Percentiles rank a stretch among this genome's conserved stretches.
phyloP scores from a whole-genome alignment of 768 basidiomycete species.

The Rhizopogon salebrosus region DNA sequence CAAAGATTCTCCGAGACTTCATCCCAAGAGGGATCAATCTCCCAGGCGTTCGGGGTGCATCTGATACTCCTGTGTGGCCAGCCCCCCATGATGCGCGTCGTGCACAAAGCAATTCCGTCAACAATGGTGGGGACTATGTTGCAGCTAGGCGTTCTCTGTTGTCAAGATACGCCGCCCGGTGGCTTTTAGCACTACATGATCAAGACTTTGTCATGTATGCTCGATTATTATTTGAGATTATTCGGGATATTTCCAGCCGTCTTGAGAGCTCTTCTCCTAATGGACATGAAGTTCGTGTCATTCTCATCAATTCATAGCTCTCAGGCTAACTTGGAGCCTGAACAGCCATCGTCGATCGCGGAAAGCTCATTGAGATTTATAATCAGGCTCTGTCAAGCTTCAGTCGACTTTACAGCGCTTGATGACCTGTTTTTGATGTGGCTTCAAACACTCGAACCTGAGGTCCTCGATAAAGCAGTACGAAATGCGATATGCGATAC shows the following conservation, averaged over 20 bases:
- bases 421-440: conserved; percentile 56
- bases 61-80: conserved; percentile 54
- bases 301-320: background rate
- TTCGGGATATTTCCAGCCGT: conserved; percentile 36
- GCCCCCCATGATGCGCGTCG: conserved; percentile 18
- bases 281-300: background rate
- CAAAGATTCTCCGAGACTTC: conserved; percentile 62
- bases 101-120: conserved; percentile 37
- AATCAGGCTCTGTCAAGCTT: conserved; percentile 47
- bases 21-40: conserved; percentile 50
- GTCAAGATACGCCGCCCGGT: conserved; percentile 52
- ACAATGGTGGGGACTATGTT: conserved; percentile 70
- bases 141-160: conserved; percentile 51
- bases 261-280: background rate
- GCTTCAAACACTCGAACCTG: conserved; percentile 42
- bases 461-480: conserved; percentile 36
- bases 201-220: conserved; percentile 52
- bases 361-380: conserved; percentile 48
- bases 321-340: background rate
- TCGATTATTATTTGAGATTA: conserved; percentile 47
- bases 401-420: conserved; percentile 51
- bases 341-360: conserved; percentile 12
- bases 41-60: conserved; percentile 56
- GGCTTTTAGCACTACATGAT: conserved; percentile 68
- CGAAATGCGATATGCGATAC: conserved; percentile 6